Evolutionary conservation across 2,329 filamentous ascomycete species (phyloP).

Genomic region (Torrubiella hemipterigena): DNA sequence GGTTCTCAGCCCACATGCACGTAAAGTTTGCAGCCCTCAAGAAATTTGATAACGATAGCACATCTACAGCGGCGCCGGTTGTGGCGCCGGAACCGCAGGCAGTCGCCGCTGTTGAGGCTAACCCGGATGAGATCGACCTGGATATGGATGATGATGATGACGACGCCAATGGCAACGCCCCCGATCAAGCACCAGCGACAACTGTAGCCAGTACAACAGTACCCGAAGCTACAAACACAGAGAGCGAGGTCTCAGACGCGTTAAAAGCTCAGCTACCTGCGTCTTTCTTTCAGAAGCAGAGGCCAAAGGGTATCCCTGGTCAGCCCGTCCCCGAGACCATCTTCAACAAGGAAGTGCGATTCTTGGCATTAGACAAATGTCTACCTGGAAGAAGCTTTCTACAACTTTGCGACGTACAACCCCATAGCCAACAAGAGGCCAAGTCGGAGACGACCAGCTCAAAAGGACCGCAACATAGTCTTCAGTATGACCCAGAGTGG

Average conservation of each 20-base stretch:
- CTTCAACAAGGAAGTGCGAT: conserved; percentile 66
- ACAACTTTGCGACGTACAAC: conserved; percentile 57
- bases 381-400: conserved; percentile 69
- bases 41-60: conserved; percentile 31
- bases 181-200: conserved; percentile 1
- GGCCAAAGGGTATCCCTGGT: conserved; percentile 30
- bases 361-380: conserved; percentile 88
- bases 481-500: conserved; percentile 90
- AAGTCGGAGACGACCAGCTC: conserved; percentile 10
- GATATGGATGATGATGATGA: conserved; percentile 45
- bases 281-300: conserved; percentile 45
- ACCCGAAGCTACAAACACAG: neutral
- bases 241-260: conserved; percentile 41
- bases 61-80: neutral
- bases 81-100: neutral
- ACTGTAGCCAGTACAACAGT: conserved; percentile 7
- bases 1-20: conserved; percentile 93
- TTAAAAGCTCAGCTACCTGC: conserved; percentile 65
- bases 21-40: conserved; percentile 69
- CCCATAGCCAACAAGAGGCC: conserved; percentile 24
- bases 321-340: conserved; percentile 61
- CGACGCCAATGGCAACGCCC: conserved; percentile 1
- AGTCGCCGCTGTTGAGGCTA: conserved; percentile 20
- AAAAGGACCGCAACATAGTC: conserved; percentile 32
- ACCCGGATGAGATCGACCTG: conserved; percentile 61